Conservation (phyloP, 2,329 filamentous ascomycete species). For the Ambrosiella cleistominuta region DNA sequence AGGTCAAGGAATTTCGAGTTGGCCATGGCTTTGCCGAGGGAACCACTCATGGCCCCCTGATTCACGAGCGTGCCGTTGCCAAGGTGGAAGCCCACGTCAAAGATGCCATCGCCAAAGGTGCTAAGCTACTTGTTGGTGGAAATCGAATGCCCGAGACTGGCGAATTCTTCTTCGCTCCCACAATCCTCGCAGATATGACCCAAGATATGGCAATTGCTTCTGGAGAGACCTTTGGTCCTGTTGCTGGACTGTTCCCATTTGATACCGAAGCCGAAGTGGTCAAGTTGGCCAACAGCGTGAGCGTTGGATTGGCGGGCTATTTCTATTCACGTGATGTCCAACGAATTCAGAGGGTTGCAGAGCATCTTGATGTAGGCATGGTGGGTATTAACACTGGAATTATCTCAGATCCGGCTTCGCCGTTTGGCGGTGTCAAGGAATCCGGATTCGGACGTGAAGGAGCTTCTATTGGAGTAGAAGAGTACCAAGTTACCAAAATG, state of each 20-base stretch:
- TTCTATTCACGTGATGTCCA: slow-evolving; percentile 60
- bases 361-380: slow-evolving; percentile 70
- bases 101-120: slow-evolving; percentile 65
- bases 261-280: slow-evolving; percentile 80
- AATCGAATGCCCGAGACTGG: slow-evolving; percentile 58
- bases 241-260: slow-evolving; percentile 80
- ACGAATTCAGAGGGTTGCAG: slow-evolving; percentile 43
- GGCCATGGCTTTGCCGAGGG: slow-evolving; percentile 55
- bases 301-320: slow-evolving; percentile 85
- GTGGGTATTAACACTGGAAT: slow-evolving; percentile 66
- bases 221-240: slow-evolving; percentile 92
- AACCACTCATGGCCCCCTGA: slow-evolving; percentile 64
- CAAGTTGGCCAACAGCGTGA: slow-evolving; percentile 58
- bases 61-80: slow-evolving; percentile 63
- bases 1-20: slow-evolving; percentile 57
- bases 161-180: slow-evolving; percentile 74
- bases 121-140: slow-evolving; percentile 56
- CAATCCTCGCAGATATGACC: slow-evolving; percentile 75
- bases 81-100: slow-evolving; percentile 69
- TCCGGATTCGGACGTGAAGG: slow-evolving; percentile 69
- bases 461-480: slow-evolving; percentile 57
- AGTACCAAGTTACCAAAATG: slow-evolving; percentile 61
- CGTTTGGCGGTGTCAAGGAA: slow-evolving; percentile 69
- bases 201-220: slow-evolving; percentile 64
- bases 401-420: slow-evolving; percentile 38